Percentiles rank a stretch among this genome's conserved stretches.
These are phyloP conservation scores for Ananas comosus DNA, from an alignment of 176 grass and related monocot genomes.

Conservation along the genomic window DNA sequence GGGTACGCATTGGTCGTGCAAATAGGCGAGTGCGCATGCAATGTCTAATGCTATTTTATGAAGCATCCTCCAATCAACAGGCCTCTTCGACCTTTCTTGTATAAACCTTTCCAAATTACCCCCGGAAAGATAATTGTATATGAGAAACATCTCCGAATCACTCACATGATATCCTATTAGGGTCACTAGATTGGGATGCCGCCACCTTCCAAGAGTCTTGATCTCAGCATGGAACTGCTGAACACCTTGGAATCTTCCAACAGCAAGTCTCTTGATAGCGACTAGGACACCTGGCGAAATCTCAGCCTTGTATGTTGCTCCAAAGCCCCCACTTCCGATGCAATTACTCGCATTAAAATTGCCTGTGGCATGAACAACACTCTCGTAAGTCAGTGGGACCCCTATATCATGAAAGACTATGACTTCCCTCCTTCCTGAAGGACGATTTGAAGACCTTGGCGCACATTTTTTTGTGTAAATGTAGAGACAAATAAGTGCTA, in stretches of 20 bases:
- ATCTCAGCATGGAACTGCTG: conserved; percentile 91
- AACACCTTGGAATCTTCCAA: conserved; percentile 86
- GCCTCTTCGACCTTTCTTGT: conserved; percentile 67
- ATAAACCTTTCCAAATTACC: conserved; percentile 96
- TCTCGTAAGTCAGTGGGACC: conserved; percentile 71
- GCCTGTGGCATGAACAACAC: conserved; percentile 62
- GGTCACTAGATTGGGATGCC: conserved; percentile 81
- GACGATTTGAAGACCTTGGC: conserved; percentile 32
- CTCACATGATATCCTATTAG: conserved; percentile 76
- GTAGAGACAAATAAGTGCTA: conserved; percentile 71
- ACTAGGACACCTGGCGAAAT: conserved; percentile 76
- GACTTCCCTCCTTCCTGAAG: conserved; percentile 61
- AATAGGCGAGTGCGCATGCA: conserved; percentile 70
- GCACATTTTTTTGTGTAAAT: conserved; percentile 80
- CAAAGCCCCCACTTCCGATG: conserved; percentile 91
- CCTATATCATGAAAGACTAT: conserved; percentile 79
- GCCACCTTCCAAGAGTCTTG: conserved; percentile 75
- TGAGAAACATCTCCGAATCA: conserved; percentile 87
- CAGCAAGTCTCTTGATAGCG: conserved; percentile 84
- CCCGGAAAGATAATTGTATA: conserved; percentile 90
- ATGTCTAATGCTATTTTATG: conserved; percentile 95
- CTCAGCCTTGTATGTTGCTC: conserved; percentile 97
- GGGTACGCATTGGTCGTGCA: conserved; percentile 75
- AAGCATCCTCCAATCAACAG: conserved; percentile 87
- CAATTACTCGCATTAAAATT: conserved; percentile 89